Percentiles rank a stretch among this genome's conserved stretches.
These are phyloP conservation scores for Nemania sp. DNA, from an alignment of 2,329 filamentous ascomycete genomes.

Conservation along the genomic window DNA sequence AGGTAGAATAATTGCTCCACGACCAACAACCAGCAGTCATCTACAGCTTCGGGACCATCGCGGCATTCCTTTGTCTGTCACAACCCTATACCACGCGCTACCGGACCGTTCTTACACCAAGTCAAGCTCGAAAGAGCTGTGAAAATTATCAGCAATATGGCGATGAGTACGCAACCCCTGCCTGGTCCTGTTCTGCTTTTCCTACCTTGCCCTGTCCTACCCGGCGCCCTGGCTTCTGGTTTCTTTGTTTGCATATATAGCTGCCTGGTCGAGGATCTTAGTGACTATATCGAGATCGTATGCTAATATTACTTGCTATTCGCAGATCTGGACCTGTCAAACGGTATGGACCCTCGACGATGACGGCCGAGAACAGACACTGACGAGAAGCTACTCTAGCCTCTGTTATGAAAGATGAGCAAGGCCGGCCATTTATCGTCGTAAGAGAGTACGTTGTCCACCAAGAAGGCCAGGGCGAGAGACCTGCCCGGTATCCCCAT, in stretches of 20 bases:
- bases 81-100: not conserved
- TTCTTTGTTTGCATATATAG: not conserved
- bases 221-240: constrained; percentile 15
- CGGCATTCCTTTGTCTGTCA: not conserved
- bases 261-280: no score
- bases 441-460: constrained; percentile 83
- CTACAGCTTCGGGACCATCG: constrained; percentile 1
- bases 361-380: constrained; percentile 2
- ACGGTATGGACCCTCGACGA: constrained; percentile 61
- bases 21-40: not conserved
- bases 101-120: not conserved
- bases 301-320: constrained; percentile 34
- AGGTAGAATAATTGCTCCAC: constrained; percentile 1
- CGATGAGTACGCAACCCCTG: constrained; percentile 57
- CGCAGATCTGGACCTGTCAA: constrained; percentile 79
- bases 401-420: constrained; percentile 91
- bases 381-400: constrained; percentile 48
- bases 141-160: constrained; percentile 52
- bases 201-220: constrained; percentile 9
- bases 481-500: not conserved
- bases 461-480: not conserved
- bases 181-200: not conserved
- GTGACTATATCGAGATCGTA: constrained; percentile 5
- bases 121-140: constrained; percentile 39
- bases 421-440: constrained; percentile 95